Evolutionary conservation across 441 rosid genomes (phyloP).

Genomic region (Syzygium malaccense): DNA sequence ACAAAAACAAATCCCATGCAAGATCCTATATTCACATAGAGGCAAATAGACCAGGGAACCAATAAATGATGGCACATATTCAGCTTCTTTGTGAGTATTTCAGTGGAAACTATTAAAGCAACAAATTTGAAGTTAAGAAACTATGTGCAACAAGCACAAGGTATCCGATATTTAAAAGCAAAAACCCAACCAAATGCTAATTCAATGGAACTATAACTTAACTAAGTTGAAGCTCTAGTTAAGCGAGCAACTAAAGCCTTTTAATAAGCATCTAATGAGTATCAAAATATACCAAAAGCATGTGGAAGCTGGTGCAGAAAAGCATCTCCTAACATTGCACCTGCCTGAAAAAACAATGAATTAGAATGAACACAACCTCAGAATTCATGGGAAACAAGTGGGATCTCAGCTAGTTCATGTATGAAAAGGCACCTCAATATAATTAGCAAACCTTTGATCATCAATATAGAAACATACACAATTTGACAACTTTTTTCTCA

Average conservation of each 20-base stretch:
- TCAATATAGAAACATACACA: background rate
- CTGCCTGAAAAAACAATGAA: constrained; percentile 53
- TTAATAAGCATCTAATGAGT: background rate
- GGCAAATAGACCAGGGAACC: background rate
- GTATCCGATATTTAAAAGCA: background rate
- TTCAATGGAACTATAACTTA: background rate
- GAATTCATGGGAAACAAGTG: background rate
- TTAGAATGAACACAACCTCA: background rate
- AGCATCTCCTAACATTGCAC: constrained; percentile 99
- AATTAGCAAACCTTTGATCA: background rate
- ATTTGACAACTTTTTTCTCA: background rate
- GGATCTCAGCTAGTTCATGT: background rate
- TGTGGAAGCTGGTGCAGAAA: constrained; percentile 98
- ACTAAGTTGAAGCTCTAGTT: background rate
- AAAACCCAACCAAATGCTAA: background rate
- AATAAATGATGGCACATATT: background rate
- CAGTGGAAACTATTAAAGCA: background rate
- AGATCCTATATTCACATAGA: background rate
- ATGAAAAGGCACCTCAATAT: background rate
- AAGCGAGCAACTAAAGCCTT: background rate
- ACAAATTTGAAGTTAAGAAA: background rate
- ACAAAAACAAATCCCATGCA: background rate
- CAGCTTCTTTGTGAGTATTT: background rate
- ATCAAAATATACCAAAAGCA: constrained; percentile 74
- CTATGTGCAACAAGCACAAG: background rate